These are phyloP conservation scores for Escallonia rubra DNA, from an alignment of 129 eudicot species.

Conservation along the genomic window DNA sequence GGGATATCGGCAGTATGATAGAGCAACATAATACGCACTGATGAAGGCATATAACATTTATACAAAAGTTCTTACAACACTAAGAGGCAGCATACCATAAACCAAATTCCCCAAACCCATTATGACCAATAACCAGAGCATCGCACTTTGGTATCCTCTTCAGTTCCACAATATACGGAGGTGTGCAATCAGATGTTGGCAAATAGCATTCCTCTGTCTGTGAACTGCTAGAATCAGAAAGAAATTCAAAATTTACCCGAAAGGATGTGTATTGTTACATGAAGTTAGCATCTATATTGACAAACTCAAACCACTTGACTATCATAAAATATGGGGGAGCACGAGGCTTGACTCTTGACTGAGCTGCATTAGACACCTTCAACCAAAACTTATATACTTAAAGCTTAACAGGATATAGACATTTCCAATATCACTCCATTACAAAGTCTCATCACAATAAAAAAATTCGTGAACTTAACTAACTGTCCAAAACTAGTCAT, in stretches of 20 bases:
- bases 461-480: no score
- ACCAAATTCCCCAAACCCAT: conserved; percentile 70
- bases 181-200: conserved; percentile 49
- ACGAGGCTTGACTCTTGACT: background rate
- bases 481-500: no score
- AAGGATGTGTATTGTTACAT: background rate
- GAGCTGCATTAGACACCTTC: background rate
- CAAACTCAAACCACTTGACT: conserved; percentile 2
- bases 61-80: background rate
- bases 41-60: conserved; percentile 5
- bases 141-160: conserved; percentile 63
- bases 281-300: background rate
- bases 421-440: no score
- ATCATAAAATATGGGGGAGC: background rate
- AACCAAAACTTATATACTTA: no score
- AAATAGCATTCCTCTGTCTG: conserved; percentile 49
- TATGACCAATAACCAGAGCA: conserved; percentile 63
- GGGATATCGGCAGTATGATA: no score
- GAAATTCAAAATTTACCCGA: conserved; percentile 2
- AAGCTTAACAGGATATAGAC: no score
- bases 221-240: conserved; percentile 42
- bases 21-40: background rate
- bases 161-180: conserved; percentile 52
- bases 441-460: no score
- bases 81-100: conserved; percentile 57